phyloP scores from a whole-genome alignment of 2,329 filamentous ascomycete genomes.

The Epichloe sp. region DNA sequence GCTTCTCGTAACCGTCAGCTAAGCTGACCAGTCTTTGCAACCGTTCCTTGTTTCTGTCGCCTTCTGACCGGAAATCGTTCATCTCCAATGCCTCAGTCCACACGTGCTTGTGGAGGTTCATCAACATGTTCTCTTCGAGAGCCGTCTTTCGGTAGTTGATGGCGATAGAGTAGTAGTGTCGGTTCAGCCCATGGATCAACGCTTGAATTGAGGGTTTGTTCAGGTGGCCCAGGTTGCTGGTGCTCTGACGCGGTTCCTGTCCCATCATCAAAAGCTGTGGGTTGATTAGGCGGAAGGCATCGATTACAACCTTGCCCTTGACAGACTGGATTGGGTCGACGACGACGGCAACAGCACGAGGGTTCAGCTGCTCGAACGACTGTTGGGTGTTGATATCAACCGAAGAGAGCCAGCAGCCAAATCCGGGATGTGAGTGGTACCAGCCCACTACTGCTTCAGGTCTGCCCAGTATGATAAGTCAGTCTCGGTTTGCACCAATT shows the following conservation, averaged over 20 bases:
- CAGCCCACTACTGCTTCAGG: slow-evolving; percentile 96
- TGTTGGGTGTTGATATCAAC: slow-evolving; percentile 99
- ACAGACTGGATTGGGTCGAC: slow-evolving; percentile 98
- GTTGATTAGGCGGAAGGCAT: slow-evolving; percentile 97
- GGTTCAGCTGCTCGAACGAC: slow-evolving; percentile 97
- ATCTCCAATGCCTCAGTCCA: slow-evolving; percentile 98
- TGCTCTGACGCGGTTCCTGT: slow-evolving; percentile 94
- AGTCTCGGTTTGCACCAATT: background rate
- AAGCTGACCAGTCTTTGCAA: slow-evolving; percentile 79
- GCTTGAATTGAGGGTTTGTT: slow-evolving; percentile 99
- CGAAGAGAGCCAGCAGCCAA: slow-evolving; percentile 96
- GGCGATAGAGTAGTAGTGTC: slow-evolving; percentile 97
- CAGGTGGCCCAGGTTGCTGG: slow-evolving; percentile 91
- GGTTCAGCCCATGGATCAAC: slow-evolving; percentile 92
- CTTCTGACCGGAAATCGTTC: slow-evolving; percentile 85
- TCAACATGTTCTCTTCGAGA: slow-evolving; percentile 97
- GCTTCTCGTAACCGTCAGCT: slow-evolving; percentile 94
- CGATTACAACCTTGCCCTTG: slow-evolving; percentile 98
- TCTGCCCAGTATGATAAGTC: slow-evolving; percentile 29
- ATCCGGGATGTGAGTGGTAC: slow-evolving; percentile 99
- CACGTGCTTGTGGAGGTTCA: slow-evolving; percentile 99
- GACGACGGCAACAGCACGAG: slow-evolving; percentile 91
- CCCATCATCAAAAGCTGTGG: slow-evolving; percentile 96
- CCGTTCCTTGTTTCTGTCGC: slow-evolving; percentile 71
- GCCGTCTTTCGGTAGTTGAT: slow-evolving; percentile 98